Evolutionary conservation across 2,329 filamentous ascomycete species (phyloP).

Genomic region (Neoarthrinium moseri): DNA sequence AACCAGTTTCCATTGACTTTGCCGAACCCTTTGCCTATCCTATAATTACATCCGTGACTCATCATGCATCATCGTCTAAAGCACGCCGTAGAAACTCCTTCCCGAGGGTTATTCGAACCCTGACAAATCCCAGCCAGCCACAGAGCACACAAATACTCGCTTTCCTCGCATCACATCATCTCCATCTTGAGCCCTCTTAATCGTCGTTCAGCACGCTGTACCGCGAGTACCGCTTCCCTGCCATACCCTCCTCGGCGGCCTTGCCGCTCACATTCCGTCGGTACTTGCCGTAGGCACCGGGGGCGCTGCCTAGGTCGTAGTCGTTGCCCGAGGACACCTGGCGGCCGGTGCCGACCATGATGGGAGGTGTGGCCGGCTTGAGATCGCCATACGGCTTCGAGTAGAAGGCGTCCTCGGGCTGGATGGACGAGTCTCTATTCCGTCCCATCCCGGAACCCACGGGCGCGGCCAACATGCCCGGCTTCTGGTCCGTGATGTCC

Average conservation of each 20-base stretch:
- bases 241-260: constrained; percentile 68
- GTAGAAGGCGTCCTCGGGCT: constrained; percentile 48
- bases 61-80: not conserved
- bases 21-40: not conserved
- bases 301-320: constrained; percentile 32
- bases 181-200: not conserved
- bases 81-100: too few species aligned
- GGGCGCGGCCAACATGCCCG: constrained; percentile 13
- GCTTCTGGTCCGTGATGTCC: constrained; percentile 44
- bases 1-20: not conserved
- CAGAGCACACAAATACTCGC: not conserved
- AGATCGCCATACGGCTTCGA: constrained; percentile 61
- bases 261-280: constrained; percentile 71
- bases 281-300: constrained; percentile 26
- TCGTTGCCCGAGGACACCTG: constrained; percentile 62
- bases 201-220: constrained; percentile 25
- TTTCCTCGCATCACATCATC: not conserved
- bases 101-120: too few species aligned
- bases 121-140: too few species aligned
- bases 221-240: constrained; percentile 26
- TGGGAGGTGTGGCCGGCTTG: constrained; percentile 50
- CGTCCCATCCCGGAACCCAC: constrained; percentile 11
- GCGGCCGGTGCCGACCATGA: constrained; percentile 48
- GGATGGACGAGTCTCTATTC: constrained; percentile 45
- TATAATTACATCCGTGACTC: not conserved